Evolutionary conservation across 345 rosid genomes (phyloP).

Genomic region (Pelargonium nanum): DNA sequence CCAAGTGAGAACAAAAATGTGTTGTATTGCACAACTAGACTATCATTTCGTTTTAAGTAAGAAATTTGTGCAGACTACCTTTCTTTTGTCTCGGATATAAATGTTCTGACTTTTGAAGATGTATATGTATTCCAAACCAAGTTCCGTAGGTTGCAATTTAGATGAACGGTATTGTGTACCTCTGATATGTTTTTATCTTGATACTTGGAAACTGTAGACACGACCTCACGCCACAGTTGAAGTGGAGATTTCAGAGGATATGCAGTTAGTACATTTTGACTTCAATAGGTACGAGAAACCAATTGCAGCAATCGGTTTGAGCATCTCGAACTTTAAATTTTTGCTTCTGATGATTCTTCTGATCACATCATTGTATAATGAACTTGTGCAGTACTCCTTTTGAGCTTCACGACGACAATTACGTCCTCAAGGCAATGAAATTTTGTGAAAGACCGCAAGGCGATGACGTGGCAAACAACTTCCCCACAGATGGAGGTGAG

Average conservation of each 20-base stretch:
- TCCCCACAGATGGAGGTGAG: slow-evolving; percentile 27
- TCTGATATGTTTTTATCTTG: no score
- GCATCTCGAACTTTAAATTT: background rate
- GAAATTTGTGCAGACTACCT: no score
- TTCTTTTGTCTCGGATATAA: no score
- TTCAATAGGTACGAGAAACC: slow-evolving; percentile 66
- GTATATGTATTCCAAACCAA: no score
- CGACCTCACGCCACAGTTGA: slow-evolving; percentile 99
- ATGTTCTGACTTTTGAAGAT: no score
- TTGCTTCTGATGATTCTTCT: background rate
- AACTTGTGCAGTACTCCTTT: slow-evolving; percentile 75
- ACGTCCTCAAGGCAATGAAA: slow-evolving; percentile 92
- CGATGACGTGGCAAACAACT: slow-evolving; percentile 17
- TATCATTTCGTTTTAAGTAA: no score
- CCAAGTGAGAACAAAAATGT: no score
- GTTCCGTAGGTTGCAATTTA: no score
- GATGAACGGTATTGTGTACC: no score
- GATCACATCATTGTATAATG: slow-evolving; percentile 1
- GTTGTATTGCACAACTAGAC: no score
- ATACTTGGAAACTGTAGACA: no score
- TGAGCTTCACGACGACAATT: slow-evolving; percentile 96
- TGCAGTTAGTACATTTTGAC: slow-evolving; percentile 99
- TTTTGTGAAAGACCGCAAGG: slow-evolving; percentile 47
- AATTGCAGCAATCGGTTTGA: no score
- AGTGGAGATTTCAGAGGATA: slow-evolving; percentile 99